Base-by-base conservation (phyloP, 1,284 basidiomycete genomes). In the Mycocalia duriaeana region DNA sequence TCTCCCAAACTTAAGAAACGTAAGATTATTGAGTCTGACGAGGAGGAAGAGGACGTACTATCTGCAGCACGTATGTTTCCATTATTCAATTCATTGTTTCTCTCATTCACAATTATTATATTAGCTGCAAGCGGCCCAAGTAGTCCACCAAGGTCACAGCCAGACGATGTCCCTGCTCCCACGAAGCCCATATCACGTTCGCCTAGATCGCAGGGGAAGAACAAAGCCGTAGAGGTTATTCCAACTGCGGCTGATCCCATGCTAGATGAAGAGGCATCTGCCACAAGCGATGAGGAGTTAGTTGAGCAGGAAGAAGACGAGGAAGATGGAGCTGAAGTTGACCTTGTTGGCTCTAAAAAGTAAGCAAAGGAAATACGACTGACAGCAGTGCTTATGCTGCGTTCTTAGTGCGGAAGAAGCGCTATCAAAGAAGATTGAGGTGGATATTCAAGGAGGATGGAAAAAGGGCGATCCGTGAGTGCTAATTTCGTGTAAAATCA, bases 391-490 rank as follows among this genome's bases (percentile, higher is more conserved):
- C 52, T 34, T 47, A 16, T 48, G 44, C 6, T 44, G 31, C 25
- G 4, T 49, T 45, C 44, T 20, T 49, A 93, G 91, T 56, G 91
- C 88, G 13, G 81, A 89, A 55, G 78, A 75, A 42, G 84, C 78
- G 6, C 62, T 90, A 25, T 76, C 74, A 20, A 76, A 77, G 53
- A 82, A 75, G 45, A 63, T 73, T 16, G 83, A 87, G n/a, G 85
- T 91, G 1, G 89, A 92, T 56, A 73, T 91, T 13, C 75, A 82
- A 50, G 86, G 87, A 43, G 88, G 86, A 2, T 98, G 94, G 94
- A 89, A 92, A 70, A 72, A 72, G 25, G 93, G 91, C 22, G 76
- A 88, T 55, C 80, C 91, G 92, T 94, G 60, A 57, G 89, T 75
- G 26, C 22, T 22, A 14, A n/a, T 34, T 34, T 8, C 41, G 44